These are phyloP conservation scores for Chenopodium album DNA, from an alignment of 148 eudicot genomes.

Conservation along the genomic window DNA sequence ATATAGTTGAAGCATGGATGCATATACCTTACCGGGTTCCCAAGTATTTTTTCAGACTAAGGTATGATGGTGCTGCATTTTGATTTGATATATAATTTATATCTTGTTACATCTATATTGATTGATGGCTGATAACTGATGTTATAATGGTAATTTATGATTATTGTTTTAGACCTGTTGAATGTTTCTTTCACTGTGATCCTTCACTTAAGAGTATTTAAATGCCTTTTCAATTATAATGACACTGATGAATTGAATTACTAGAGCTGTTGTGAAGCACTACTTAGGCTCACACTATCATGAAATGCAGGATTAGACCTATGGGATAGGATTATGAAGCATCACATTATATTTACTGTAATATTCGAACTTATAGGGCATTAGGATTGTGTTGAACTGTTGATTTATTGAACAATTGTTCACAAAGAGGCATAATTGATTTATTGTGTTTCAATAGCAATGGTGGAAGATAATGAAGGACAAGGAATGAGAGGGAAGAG, in stretches of 20 bases:
- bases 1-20: conserved; percentile 46
- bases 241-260: not conserved
- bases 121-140: not conserved
- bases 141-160: not conserved
- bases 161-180: not conserved
- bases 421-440: not conserved
- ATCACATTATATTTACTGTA: not conserved
- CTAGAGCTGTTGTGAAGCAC: not conserved
- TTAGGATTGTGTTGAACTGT: not conserved
- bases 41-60: conserved; percentile 57
- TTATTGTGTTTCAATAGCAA: not conserved
- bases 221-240: not conserved
- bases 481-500: not conserved
- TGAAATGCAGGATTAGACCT: not conserved
- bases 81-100: not conserved
- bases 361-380: not conserved
- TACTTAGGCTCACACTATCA: not conserved
- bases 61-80: conserved; percentile 41
- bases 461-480: not conserved
- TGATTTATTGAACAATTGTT: not conserved
- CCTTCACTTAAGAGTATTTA: conserved; percentile 2
- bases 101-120: not conserved
- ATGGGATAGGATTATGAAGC: not conserved
- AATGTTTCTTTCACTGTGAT: not conserved
- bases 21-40: conserved; percentile 54